Evolutionary conservation across 1,284 basidiomycete genomes (phyloP).

Genomic region (Cryptococcus sp.): DNA sequence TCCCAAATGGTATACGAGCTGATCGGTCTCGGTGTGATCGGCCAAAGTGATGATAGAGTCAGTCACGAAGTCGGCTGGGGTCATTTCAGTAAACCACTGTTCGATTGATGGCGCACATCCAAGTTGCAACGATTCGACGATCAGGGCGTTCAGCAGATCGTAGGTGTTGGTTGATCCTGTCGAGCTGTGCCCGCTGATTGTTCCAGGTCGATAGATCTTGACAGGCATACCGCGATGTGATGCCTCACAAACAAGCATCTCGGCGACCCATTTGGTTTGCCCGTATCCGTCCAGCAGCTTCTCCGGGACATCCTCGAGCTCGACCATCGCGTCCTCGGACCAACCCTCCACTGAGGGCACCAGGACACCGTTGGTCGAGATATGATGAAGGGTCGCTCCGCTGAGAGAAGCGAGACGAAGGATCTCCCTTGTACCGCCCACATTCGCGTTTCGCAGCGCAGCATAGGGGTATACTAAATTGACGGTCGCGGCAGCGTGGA

Average conservation of each 20-base stretch:
- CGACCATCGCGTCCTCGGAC: slow-evolving; percentile 30
- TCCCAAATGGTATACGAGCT: slow-evolving; percentile 35
- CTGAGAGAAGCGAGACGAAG: slow-evolving; percentile 39
- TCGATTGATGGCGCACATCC: slow-evolving; percentile 34
- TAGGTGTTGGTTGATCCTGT: slow-evolving; percentile 39
- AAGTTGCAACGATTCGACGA: slow-evolving; percentile 39
- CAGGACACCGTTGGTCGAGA: slow-evolving; percentile 45
- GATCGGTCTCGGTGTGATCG: slow-evolving; percentile 21
- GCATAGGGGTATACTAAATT: slow-evolving; percentile 45
- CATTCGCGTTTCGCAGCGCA: slow-evolving; percentile 38
- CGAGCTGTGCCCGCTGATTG: slow-evolving; percentile 36
- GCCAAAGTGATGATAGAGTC: slow-evolving; percentile 32
- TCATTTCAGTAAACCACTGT: slow-evolving; percentile 39
- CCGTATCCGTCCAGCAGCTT: slow-evolving; percentile 44
- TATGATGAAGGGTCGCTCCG: slow-evolving; percentile 39
- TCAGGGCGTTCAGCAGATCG: slow-evolving; percentile 36
- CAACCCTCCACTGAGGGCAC: slow-evolving; percentile 33
- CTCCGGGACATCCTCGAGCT: slow-evolving; percentile 32
- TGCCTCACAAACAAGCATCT: slow-evolving; percentile 37
- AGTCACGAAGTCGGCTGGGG: slow-evolving; percentile 36
- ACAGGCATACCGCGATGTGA: slow-evolving; percentile 34
- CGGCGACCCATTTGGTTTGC: slow-evolving; percentile 47
- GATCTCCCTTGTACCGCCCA: slow-evolving; percentile 43
- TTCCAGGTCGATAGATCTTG: slow-evolving; percentile 40
- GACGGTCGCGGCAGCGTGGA: slow-evolving; percentile 41